Base-by-base conservation (phyloP, 805 yeast genomes). In the Starmera pachycereana region DNA sequence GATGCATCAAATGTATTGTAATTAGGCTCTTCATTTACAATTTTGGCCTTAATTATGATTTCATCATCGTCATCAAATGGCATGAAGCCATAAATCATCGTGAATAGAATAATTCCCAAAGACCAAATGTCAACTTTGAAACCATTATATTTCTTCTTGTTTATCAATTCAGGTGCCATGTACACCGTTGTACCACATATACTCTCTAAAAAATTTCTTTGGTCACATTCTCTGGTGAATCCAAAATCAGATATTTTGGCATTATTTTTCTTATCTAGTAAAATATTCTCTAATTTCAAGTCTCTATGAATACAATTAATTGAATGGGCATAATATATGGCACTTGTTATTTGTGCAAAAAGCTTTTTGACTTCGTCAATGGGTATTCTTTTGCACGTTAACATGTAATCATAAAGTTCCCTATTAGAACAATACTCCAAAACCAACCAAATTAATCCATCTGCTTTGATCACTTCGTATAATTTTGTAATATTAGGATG, bases 121-220 rank as follows among this genome's bases (percentile, higher is more conserved):
- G 96, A 76, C 98, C 98, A 90, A 7, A 84, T 77, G 56, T 90
- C 98, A 2, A 79, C 77, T 49, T 81, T 79, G 47, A 76, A 71
- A 0, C 97, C 97, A 33, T 78, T 77, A 57, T 88, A 88, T 36
- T 78, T 77, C 44, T 74, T 71, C 44, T 78, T 71, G 40, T 68
- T 65, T 13, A 89, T 65, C 45, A 92, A 66, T 56, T 90, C 98
- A 0, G 98, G 98, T 0, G 98, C 96, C 96, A 90, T 89, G 57
- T 90, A 90, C 4, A 87, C 94, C 1, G 88, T 78, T 0, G 97
- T 90, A 3, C 98, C 98, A 61, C 98, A 90, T 2, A 88, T 69
- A 0, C 96, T 92, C 37, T 81, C 83, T 29, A 90, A 61, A 36
- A 81, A 59, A 6, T 69, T 61, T 37, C 81, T 67, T 0, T 70